Percentiles rank a stretch among this genome's conserved stretches.
Evolutionary conservation across 495 filamentous ascomycete species (phyloP).

Genomic region (Aspergillus ellipticus): DNA sequence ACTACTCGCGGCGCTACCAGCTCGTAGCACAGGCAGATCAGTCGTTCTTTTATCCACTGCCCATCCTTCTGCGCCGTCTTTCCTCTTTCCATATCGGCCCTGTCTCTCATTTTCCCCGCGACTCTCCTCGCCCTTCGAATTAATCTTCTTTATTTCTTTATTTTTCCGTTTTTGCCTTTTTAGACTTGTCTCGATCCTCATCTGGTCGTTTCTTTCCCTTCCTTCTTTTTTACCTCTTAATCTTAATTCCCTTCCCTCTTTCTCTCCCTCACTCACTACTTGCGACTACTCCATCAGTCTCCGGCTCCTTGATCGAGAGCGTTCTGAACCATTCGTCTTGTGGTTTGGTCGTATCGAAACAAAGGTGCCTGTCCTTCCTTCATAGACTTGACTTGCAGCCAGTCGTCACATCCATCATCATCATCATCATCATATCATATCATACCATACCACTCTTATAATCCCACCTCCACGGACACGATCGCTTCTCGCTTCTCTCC

Average conservation of each 20-base stretch:
- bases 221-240: constrained; percentile 20
- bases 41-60: constrained; percentile 41
- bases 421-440: constrained; percentile 12
- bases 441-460: not conserved
- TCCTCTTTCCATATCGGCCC: constrained; percentile 27
- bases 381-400: constrained; percentile 8
- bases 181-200: constrained; percentile 24
- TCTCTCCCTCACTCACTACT: constrained; percentile 28
- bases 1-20: constrained; percentile 30
- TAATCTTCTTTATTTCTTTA: constrained; percentile 25
- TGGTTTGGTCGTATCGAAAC: constrained; percentile 17
- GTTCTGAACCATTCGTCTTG: constrained; percentile 11
- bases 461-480: not conserved
- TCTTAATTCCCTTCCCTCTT: constrained; percentile 22
- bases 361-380: constrained; percentile 37
- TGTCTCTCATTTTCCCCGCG: constrained; percentile 38
- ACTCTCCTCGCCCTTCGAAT: constrained; percentile 20
- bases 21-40: constrained; percentile 44
- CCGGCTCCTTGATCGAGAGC: constrained; percentile 15
- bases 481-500: constrained; percentile 2
- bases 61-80: constrained; percentile 27
- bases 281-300: constrained; percentile 26
- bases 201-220: constrained; percentile 17
- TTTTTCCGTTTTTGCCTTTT: constrained; percentile 23
- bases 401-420: not conserved